Percentiles rank a stretch among this genome's conserved stretches.
phyloP scores from a whole-genome alignment of 2,329 filamentous ascomycete genomes.

The Microascus cirrosus region DNA sequence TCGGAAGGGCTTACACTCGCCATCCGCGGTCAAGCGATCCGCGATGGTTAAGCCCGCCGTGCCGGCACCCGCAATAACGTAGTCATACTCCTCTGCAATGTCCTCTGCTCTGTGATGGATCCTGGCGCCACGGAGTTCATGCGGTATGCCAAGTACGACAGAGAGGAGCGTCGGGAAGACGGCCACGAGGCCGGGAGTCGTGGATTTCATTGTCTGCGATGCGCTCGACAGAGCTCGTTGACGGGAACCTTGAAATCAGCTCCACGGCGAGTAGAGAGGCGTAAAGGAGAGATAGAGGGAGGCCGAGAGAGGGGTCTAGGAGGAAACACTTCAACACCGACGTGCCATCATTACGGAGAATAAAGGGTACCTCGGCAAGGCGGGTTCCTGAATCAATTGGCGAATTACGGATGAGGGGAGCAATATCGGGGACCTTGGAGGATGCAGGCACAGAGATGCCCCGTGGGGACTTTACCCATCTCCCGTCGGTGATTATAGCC shows the following conservation, averaged over 20 bases:
- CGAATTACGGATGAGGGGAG: not conserved
- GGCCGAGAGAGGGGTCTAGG: not conserved
- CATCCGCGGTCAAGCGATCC: constrained; percentile 20
- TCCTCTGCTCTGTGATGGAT: not conserved
- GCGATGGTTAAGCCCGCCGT: constrained; percentile 22
- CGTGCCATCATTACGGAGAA: not conserved
- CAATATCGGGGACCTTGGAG: not conserved
- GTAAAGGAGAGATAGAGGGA: not conserved
- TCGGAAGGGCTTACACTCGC: constrained; percentile 9
- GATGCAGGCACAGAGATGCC: not conserved
- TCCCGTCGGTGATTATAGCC: too few relatives aligned
- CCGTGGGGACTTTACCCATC: too few relatives aligned
- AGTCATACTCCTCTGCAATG: constrained; percentile 13
- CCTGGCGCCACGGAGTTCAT: not conserved
- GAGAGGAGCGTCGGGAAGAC: constrained; percentile 1
- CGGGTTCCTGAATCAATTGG: not conserved
- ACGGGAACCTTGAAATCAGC: not conserved
- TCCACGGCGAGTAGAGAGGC: not conserved
- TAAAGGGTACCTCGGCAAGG: not conserved
- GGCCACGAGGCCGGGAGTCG: not conserved
- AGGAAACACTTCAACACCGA: not conserved
- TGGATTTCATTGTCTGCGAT: not conserved
- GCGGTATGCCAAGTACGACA: not conserved
- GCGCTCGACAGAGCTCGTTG: not conserved
- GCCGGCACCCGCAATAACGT: constrained; percentile 18